Conservation (phyloP, 805 yeast genomes). For the Clavispora santaluciae region DNA sequence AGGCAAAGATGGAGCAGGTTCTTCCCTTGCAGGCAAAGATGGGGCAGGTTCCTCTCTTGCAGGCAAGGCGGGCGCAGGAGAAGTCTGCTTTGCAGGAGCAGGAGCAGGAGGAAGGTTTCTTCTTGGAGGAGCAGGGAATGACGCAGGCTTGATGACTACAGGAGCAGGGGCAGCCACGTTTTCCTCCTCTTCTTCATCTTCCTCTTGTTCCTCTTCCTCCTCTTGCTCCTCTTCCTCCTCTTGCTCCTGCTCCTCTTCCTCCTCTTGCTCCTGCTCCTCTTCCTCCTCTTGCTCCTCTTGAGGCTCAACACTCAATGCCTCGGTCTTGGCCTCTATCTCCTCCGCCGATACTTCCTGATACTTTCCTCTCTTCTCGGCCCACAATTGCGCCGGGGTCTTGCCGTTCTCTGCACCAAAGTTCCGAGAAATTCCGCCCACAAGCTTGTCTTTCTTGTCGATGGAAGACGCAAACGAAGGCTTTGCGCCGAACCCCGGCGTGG, state of each 20-base stretch:
- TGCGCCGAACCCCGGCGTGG: slow-evolving; percentile 13
- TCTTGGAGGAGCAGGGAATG: slow-evolving; percentile 15
- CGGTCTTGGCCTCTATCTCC: slow-evolving; percentile 6
- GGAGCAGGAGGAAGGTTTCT: slow-evolving; percentile 20
- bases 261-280: slow-evolving; percentile 6
- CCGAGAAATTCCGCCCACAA: slow-evolving; percentile 55
- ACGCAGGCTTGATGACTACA: slow-evolving; percentile 1
- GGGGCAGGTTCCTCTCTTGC: slow-evolving; percentile 16
- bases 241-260: slow-evolving; percentile 8
- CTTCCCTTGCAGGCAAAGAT: slow-evolving; percentile 15
- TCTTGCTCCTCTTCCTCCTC: slow-evolving; percentile 10
- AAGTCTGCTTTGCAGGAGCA: slow-evolving; percentile 8
- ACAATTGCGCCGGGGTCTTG: slow-evolving; percentile 88
- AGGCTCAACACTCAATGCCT: neutral
- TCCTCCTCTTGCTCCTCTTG: slow-evolving; percentile 6
- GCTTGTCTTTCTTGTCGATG: slow-evolving; percentile 35
- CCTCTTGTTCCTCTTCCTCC: slow-evolving; percentile 8
- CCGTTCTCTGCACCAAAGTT: slow-evolving; percentile 58
- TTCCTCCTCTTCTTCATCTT: neutral
- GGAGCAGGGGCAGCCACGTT: neutral
- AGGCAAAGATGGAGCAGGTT: slow-evolving; percentile 15
- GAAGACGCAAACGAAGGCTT: slow-evolving; percentile 10
- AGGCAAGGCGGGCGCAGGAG: slow-evolving; percentile 15
- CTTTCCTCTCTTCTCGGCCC: slow-evolving; percentile 89
- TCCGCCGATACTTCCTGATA: slow-evolving; percentile 39